Base-by-base conservation (phyloP, 305 asterid genomes). In the Fraxinus angustifolia region DNA sequence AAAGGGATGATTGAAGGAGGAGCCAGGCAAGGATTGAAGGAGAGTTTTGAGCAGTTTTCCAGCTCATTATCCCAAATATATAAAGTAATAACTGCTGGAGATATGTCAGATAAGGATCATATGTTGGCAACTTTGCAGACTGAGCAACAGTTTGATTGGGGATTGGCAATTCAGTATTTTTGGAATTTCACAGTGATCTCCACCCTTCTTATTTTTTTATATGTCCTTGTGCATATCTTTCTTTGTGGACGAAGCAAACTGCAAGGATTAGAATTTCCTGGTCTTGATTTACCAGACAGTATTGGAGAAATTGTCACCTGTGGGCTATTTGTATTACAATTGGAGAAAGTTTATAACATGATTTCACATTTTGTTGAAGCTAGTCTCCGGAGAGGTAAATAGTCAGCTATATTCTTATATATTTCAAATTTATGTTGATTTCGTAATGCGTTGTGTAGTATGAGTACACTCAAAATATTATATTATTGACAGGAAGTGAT, bases 241-340 rank as follows among this genome's bases (percentile, higher is more conserved):
- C 85, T 90, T 33, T 86, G 89, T 78, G 87, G 86, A 58, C 88
- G 88, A 21, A 83, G 40, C 83, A 70, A 86, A 77, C 75, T 79
- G 35, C 90, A 87, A 78, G 98, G 98, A 5, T 81, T 94, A 72
- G 98, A 94, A 82, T 86, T 90, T 50, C 79, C 79, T 16, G 97
- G 97, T 34, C 88, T 94, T 70, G 97, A 93, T 77, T 90, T 94
- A 81, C 98, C 98, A 0, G 98, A 94, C 79, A 93, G 94, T 84
- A 76, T 92, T 33, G 98, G 98, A 36, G 97, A 93, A 85, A 81
- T 94, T 70, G 83, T 94, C 79, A 88, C 94, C 1, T 81, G 90
- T 81, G 94, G 88, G 1, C 30, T 93, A 40, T 75, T 94, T 87
- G 85, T 90, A 35, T 76, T 91, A 85, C 93, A 91, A 83, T 78